phyloP scores from a whole-genome alignment of 208 protist genomes.

The Lotmaria passim region DNA sequence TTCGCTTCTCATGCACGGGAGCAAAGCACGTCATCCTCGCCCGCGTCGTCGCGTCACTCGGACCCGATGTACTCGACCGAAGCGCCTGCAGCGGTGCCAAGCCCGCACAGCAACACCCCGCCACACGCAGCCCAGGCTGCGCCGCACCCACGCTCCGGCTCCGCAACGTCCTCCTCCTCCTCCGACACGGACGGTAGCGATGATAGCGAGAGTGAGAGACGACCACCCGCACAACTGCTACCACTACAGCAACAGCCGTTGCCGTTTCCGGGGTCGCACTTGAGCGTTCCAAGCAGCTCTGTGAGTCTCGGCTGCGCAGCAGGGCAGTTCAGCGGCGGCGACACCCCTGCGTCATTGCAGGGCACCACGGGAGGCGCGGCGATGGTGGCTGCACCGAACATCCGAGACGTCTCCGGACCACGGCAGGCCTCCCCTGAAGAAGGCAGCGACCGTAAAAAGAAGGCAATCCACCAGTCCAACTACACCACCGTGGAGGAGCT shows the following conservation, averaged over 20 bases:
- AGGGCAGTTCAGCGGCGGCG: slow-evolving; percentile 10
- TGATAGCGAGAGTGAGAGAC: not conserved
- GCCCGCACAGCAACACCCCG: not conserved
- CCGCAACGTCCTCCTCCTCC: not conserved
- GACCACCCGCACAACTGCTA: not conserved
- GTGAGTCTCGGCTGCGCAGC: not conserved
- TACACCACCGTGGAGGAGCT: slow-evolving; percentile 22
- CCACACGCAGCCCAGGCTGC: not conserved
- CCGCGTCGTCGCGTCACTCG: slow-evolving; percentile 11
- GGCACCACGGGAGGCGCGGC: slow-evolving; percentile 4
- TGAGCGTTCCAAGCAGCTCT: not conserved
- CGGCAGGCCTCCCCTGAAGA: not conserved
- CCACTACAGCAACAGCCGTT: slow-evolving; percentile 1
- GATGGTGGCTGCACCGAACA: slow-evolving; percentile 18
- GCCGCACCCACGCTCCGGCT: not conserved
- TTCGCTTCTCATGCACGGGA: not conserved
- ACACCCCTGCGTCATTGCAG: not conserved
- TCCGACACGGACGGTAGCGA: not conserved
- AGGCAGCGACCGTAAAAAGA: slow-evolving; percentile 2
- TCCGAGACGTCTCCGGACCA: slow-evolving; percentile 5
- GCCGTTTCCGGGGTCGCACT: not conserved
- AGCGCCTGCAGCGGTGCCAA: not conserved
- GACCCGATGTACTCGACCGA: slow-evolving; percentile 16
- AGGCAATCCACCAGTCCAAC: slow-evolving; percentile 17
- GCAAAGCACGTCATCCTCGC: not conserved